Conservation (phyloP, 257 asterid species). For the Capsicum baccatum region DNA sequence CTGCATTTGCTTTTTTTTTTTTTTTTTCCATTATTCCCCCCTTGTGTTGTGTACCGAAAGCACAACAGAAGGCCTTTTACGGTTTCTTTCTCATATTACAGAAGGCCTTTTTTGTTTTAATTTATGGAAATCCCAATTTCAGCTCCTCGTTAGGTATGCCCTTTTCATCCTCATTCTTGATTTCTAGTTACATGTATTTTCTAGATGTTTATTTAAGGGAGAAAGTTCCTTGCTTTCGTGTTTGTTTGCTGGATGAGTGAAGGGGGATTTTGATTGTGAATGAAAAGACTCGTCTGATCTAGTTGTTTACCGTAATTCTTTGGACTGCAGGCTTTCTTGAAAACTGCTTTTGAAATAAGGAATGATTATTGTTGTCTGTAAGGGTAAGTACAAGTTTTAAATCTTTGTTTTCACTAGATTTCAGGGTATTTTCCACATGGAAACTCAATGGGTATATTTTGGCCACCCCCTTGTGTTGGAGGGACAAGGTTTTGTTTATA, state of each 20-base stretch:
- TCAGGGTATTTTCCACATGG: not conserved
- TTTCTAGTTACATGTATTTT: not conserved
- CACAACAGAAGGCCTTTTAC: conserved; percentile 1
- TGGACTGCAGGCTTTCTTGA: not conserved
- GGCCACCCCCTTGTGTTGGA: not conserved
- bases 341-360: not conserved
- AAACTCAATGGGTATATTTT: not conserved
- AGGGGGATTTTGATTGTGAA: not conserved
- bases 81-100: not conserved
- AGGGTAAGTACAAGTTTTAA: not conserved
- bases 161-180: not conserved
- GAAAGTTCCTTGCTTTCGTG: not conserved
- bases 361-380: not conserved
- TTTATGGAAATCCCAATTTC: conserved; percentile 1
- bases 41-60: not conserved
- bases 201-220: not conserved
- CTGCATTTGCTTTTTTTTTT: not conserved
- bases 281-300: not conserved
- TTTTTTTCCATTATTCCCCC: not conserved
- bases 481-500: not conserved
- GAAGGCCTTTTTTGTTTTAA: not conserved
- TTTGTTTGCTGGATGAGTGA: not conserved
- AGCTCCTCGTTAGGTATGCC: not conserved
- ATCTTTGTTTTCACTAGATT: not conserved
- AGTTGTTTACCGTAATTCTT: not conserved